Evolutionary conservation across 176 grass and related monocot genomes (phyloP), one percentile per base, ranked within the genome.

Genomic region (Tuctoria greenei): DNA sequence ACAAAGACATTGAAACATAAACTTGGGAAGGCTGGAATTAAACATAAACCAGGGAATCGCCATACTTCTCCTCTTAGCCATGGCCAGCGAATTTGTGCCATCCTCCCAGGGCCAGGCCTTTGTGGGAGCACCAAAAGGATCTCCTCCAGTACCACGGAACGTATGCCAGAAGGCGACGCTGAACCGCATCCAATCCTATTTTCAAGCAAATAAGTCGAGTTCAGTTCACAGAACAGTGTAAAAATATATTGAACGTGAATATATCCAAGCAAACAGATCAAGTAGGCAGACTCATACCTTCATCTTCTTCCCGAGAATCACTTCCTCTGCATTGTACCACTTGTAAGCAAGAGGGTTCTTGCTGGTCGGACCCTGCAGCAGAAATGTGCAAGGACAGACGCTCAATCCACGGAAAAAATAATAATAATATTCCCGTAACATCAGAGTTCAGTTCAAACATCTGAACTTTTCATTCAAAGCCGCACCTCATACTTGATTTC

Each of bases 61-160:
- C 90, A 57, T 95, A 91, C 88, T 98, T 88, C 95, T 94, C 82
- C 84, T 98, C 86, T 95, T 99, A 58, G 91, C 91, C 88, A 92
- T 98, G 71, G 58, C 72, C 73, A 95, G 14, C 1, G 95, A 94
- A 88, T 94, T 95, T 4, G 91, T 98, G 21, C 95, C 95, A 36
- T 98, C 89, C 61, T 98, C 95, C 95, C 89, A 98, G 2, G 95
- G 91, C 95, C 95, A 98, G 76, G 42, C 50, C 83, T 98, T 94
- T 51, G 95, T 98, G 25, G 95, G 76, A 0, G 88, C 89, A 61
- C 95, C 95, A 27, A 98, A 95, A 50, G 86, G 86, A 86, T 98
- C 95, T 24, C 45, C 89, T 46, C 95, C 95, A 24, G 73, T 94
- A 26, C 89, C 91, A 73, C 89, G 89, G 76, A 98, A 98, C 0